Percentiles rank a stretch among this genome's conserved stretches.
Evolutionary conservation across 257 asterid genomes (phyloP).

Genomic region (Cinchona pubescens): DNA sequence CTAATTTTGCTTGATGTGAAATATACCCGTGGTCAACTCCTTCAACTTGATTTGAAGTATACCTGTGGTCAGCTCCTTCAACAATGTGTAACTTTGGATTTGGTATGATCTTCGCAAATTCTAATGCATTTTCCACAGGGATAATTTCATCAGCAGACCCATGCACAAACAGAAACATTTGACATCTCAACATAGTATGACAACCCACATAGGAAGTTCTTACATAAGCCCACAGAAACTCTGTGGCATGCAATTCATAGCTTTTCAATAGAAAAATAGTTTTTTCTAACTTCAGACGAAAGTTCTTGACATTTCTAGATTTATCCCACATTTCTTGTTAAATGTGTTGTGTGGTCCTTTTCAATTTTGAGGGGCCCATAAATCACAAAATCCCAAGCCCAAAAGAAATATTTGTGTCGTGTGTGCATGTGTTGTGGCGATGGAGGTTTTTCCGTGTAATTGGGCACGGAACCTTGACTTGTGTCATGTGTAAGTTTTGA

Average conservation of each 20-base stretch:
- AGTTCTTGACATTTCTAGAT: background rate
- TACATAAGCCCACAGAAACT: background rate
- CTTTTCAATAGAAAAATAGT: background rate
- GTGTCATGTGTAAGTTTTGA: no score
- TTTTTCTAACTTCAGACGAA: background rate
- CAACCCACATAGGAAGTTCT: background rate
- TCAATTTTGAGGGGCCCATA: no score
- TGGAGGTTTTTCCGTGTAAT: no score
- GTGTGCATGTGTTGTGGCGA: no score
- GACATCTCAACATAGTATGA: background rate
- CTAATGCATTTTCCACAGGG: conserved; percentile 61
- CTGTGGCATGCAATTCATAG: background rate
- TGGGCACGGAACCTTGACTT: no score
- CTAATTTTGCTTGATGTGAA: no score
- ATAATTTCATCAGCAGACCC: conserved; percentile 71
- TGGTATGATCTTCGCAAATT: conserved; percentile 56
- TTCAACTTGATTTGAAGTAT: no score
- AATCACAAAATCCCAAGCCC: no score
- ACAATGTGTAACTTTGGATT: conserved; percentile 50
- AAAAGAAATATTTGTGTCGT: no score
- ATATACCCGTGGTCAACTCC: conserved; percentile 62
- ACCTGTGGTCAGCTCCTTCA: conserved; percentile 59
- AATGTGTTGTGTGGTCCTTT: no score
- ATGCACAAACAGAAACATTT: conserved; percentile 17
- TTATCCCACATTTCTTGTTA: background rate